These are phyloP conservation scores for Diaporthe sp. DNA, from an alignment of 2,329 filamentous ascomycete genomes.

Conservation along the genomic window DNA sequence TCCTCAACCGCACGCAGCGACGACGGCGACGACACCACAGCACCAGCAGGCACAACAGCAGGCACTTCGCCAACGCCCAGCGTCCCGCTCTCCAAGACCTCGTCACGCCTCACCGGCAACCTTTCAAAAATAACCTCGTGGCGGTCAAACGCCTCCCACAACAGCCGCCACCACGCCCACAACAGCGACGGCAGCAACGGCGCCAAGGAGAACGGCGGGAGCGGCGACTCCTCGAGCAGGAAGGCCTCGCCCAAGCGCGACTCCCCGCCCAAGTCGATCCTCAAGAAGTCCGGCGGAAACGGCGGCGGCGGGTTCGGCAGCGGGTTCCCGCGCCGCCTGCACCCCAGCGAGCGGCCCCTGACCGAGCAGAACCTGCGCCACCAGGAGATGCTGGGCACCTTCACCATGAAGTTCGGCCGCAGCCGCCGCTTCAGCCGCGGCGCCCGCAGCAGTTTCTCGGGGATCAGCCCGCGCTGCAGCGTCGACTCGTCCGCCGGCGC, in stretches of 20 bases:
- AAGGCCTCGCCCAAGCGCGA: slow-evolving; percentile 42
- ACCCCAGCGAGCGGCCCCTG: slow-evolving; percentile 61
- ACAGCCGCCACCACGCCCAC: background rate
- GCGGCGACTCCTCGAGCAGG: slow-evolving; percentile 41
- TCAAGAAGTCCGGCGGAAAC: slow-evolving; percentile 6
- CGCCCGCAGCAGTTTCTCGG: slow-evolving; percentile 45
- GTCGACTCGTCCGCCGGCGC: background rate
- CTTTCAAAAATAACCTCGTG: slow-evolving; percentile 35
- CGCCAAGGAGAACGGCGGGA: background rate
- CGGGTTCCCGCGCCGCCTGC: slow-evolving; percentile 44
- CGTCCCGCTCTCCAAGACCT: background rate
- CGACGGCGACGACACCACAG: slow-evolving; percentile 19
- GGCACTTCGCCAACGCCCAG: slow-evolving; percentile 12
- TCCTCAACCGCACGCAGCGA: slow-evolving; percentile 33
- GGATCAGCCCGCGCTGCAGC: slow-evolving; percentile 57
- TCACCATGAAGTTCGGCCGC: slow-evolving; percentile 62
- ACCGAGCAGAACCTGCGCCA: slow-evolving; percentile 61
- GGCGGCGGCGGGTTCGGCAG: background rate
- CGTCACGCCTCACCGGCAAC: background rate
- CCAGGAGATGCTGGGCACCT: slow-evolving; percentile 62
- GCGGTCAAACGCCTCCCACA: slow-evolving; percentile 29
- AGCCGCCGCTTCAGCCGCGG: slow-evolving; percentile 41
- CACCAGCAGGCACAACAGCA: slow-evolving; percentile 3
- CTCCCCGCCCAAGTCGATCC: slow-evolving; percentile 30
- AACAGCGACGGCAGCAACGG: background rate